Evolutionary conservation across 2,329 filamentous ascomycete species (phyloP).

Genomic region (Cladosporium sp.): DNA sequence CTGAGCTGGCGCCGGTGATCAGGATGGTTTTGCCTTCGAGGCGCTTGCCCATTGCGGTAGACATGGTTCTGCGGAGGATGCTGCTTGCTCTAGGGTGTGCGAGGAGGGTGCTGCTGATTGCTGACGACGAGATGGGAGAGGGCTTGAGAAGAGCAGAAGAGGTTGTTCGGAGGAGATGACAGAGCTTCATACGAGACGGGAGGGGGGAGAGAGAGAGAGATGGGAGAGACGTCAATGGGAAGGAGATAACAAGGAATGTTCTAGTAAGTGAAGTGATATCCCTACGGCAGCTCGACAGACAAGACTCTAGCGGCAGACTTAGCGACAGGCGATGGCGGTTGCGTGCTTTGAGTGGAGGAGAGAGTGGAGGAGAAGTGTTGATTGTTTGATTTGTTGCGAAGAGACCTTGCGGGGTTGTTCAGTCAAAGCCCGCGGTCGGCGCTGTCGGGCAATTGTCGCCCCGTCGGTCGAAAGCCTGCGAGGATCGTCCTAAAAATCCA

Average conservation of each 20-base stretch:
- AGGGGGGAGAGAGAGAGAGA: background rate
- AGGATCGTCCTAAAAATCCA: no score
- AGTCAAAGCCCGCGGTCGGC: background rate
- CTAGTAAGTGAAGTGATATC: background rate
- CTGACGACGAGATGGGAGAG: background rate
- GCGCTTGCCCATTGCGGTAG: slow-evolving; percentile 70
- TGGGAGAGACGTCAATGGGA: background rate
- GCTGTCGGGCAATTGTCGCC: background rate
- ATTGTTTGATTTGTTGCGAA: background rate
- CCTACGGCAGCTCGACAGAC: background rate
- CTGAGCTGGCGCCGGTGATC: slow-evolving; percentile 87
- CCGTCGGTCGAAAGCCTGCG: no score
- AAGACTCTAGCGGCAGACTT: background rate
- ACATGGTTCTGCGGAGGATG: slow-evolving; percentile 47
- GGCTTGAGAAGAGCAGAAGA: background rate
- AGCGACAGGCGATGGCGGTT: background rate
- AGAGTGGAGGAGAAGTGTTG: background rate
- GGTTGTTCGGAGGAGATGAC: slow-evolving; percentile 5
- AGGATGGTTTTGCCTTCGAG: slow-evolving; percentile 90
- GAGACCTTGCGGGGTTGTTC: background rate
- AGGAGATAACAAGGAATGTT: background rate
- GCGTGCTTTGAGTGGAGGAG: background rate
- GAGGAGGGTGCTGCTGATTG: slow-evolving; percentile 1
- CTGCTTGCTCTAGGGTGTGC: background rate
- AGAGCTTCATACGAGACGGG: slow-evolving; percentile 4